Evolutionary conservation across 352 stramenopile species (phyloP).

Genomic region (Pythium oligandrum): DNA sequence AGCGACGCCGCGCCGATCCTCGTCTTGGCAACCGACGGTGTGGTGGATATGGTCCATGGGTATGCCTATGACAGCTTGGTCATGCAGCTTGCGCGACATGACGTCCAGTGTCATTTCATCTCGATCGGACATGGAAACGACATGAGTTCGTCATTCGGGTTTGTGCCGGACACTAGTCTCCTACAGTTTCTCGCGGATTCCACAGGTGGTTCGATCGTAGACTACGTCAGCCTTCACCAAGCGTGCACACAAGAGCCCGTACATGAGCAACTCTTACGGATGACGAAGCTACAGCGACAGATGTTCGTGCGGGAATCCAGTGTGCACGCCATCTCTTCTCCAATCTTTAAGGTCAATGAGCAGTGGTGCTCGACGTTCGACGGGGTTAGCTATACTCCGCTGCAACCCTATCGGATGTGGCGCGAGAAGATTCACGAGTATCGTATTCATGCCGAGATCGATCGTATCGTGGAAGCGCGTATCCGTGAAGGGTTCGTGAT

Average conservation of each 20-base stretch:
- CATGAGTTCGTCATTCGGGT: conserved; percentile 72
- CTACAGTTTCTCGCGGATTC: conserved; percentile 72
- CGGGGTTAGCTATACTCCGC: conserved; percentile 44
- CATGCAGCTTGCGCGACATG: conserved; percentile 86
- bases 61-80: conserved; percentile 84
- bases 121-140: conserved; percentile 59
- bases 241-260: conserved; percentile 13
- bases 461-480: conserved; percentile 77
- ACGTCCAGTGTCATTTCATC: conserved; percentile 85
- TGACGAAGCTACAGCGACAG: conserved; percentile 57
- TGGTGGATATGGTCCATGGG: conserved; percentile 72
- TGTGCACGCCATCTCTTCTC: conserved; percentile 59
- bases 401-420: conserved; percentile 82
- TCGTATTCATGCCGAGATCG: conserved; percentile 73
- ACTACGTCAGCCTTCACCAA: conserved; percentile 55
- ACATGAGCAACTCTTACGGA: conserved; percentile 20
- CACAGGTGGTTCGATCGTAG: conserved; percentile 59
- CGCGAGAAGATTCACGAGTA: conserved; percentile 88
- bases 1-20: conserved; percentile 70
- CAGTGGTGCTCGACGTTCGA: conserved; percentile 73
- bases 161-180: conserved; percentile 78
- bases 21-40: conserved; percentile 80
- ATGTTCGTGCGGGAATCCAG: conserved; percentile 65
- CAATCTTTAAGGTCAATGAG: conserved; percentile 62
- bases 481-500: conserved; percentile 79